Base-by-base conservation (phyloP, 2,329 filamentous ascomycete species). In the Aspergillus cejpii region DNA sequence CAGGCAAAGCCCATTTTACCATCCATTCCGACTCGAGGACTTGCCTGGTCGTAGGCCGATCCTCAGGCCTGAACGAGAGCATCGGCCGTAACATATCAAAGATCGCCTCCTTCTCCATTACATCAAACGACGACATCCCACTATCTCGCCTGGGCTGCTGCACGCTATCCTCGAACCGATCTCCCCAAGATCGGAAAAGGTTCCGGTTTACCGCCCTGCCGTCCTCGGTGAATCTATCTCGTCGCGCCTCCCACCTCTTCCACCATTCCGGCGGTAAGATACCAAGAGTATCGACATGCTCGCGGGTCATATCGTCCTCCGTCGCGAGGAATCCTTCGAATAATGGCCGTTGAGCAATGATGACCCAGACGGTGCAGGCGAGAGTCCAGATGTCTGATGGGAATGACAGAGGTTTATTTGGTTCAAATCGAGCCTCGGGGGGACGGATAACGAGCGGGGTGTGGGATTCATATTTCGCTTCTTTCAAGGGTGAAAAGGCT, bases 321-420 rank as follows among this genome's bases (percentile, higher is more conserved):
- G 52, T 55, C 3, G 55, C 49, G 8, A 64, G 44, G 19, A 57
- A 55, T 2, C 51, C 56, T 44, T 58, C 59, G 28, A 66, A 61
- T 24, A 66, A 49, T 14, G 59, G 44, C 31, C 50, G 50, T n/a
- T 59, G 51, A 5, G 53, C 61, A 8, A 72, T 52, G 10, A 71
- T 57, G 26, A 47, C 49, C 54, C 61, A 72, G 21, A 71, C 66
- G 0, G 59, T 43, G 42, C 63, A 70, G 0, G 57, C 61, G 3
- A 71, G 60, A n/a, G 61, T 66, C 68, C 66, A 71, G 12, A 70
- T 67, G 29, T 71, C 67, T 1, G 65, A 63, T 17, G 56, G 19
- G 29, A 63, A 65, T 1, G 61, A 60, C 5, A 70, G 56, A 11
- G 67, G 57, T 1, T 33, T 59, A 11, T 44, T 47, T 21, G 62